phyloP scores from a whole-genome alignment of 2,329 filamentous ascomycete species.

The Phialophora verrucosa region DNA sequence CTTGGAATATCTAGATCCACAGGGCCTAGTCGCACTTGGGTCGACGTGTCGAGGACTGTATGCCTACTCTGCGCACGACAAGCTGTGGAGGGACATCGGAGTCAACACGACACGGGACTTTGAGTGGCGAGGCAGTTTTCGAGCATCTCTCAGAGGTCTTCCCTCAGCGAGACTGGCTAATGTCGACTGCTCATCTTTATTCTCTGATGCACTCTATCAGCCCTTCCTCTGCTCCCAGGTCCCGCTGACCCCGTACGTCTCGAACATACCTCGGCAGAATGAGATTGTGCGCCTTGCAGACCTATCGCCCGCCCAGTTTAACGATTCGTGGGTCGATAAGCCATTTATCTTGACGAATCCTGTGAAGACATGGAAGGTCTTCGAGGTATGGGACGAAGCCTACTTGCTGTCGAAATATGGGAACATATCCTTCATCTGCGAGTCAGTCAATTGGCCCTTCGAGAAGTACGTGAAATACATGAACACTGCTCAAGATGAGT shows the following conservation, averaged over 20 bases:
- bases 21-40: conserved; percentile 68
- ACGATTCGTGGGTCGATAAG: conserved; percentile 73
- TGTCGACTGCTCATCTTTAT: conserved; percentile 77
- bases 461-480: conserved; percentile 83
- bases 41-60: conserved; percentile 83
- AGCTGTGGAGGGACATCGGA: conserved; percentile 86
- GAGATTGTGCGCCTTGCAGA: conserved; percentile 72
- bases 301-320: conserved; percentile 75
- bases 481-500: conserved; percentile 79
- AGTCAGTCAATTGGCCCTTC: conserved; percentile 91
- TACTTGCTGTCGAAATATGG: conserved; percentile 68
- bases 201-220: conserved; percentile 86
- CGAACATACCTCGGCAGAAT: conserved; percentile 74
- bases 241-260: conserved; percentile 67
- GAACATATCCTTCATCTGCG: conserved; percentile 77
- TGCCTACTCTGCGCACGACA: conserved; percentile 81
- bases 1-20: conserved; percentile 74
- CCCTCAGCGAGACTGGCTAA: conserved; percentile 58
- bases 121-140: conserved; percentile 83
- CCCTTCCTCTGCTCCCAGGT: conserved; percentile 89
- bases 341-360: conserved; percentile 87
- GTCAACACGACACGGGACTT: conserved; percentile 57
- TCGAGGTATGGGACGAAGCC: conserved; percentile 74
- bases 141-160: conserved; percentile 73
- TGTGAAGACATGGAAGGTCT: conserved; percentile 81